phyloP scores from a whole-genome alignment of 345 rosid genomes.

The Pistacia atlantica region DNA sequence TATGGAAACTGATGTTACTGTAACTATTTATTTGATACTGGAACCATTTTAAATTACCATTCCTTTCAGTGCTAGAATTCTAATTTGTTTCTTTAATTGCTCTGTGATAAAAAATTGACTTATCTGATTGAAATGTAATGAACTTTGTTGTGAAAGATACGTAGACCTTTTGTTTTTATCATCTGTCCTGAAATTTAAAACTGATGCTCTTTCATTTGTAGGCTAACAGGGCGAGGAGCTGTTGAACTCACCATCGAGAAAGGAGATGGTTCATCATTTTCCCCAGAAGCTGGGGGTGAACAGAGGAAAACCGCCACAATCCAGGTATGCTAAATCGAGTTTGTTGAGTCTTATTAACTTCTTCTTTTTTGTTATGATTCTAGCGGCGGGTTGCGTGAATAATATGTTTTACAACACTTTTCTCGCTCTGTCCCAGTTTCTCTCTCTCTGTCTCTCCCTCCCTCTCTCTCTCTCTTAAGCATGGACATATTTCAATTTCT shows the following conservation, averaged over 20 bases:
- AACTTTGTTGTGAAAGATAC: neutral
- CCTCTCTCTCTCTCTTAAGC: neutral
- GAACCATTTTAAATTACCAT: neutral
- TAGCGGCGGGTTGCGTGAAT: neutral
- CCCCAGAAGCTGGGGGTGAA: constrained; percentile 81
- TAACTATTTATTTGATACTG: neutral
- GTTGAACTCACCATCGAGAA: constrained; percentile 80
- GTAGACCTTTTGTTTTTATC: no score
- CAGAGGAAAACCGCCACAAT: constrained; percentile 65
- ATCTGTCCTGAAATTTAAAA: constrained; percentile 2
- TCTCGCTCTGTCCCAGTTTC: neutral
- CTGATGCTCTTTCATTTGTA: constrained; percentile 27
- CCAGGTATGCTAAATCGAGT: constrained; percentile 54
- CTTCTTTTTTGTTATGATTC: neutral
- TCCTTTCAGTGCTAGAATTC: neutral
- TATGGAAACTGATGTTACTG: neutral
- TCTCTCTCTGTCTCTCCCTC: neutral
- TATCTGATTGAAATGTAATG: constrained; percentile 1
- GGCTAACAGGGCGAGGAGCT: constrained; percentile 83
- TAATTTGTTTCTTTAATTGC: neutral
- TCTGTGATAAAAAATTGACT: constrained; percentile 3
- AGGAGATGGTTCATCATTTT: constrained; percentile 79
- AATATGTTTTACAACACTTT: neutral
- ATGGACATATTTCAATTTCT: neutral
- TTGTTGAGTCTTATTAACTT: neutral